Evolutionary conservation across 2,329 filamentous ascomycete species (phyloP).

Genomic region (Epichloe sp.): DNA sequence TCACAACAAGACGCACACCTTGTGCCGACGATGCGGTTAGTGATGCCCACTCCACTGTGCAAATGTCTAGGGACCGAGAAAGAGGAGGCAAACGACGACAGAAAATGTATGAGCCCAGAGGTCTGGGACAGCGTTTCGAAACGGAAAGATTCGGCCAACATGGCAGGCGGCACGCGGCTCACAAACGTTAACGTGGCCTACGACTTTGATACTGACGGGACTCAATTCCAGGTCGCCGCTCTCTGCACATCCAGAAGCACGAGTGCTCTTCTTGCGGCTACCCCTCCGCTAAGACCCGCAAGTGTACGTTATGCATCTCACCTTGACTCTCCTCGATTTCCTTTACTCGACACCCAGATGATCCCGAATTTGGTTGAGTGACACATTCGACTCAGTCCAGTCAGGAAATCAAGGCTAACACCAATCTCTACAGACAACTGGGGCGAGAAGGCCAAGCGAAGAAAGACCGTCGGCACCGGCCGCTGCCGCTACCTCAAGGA

Average conservation of each 20-base stretch:
- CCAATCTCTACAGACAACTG: conserved; percentile 66
- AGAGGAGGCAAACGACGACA: conserved; percentile 4
- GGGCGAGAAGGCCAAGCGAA: conserved; percentile 99
- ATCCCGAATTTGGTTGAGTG: no score
- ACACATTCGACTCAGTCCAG: not conserved
- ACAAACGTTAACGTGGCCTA: not conserved
- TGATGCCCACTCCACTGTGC: conserved; percentile 18
- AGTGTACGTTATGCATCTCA: conserved; percentile 61
- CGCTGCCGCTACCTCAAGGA: conserved; percentile 91
- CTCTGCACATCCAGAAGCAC: conserved; percentile 99
- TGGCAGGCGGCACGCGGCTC: not conserved
- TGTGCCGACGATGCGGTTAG: conserved; percentile 97
- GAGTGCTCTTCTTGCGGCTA: conserved; percentile 93
- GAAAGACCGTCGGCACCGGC: conserved; percentile 97
- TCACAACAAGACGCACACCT: conserved; percentile 97
- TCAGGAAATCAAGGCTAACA: not conserved
- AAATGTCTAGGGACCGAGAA: conserved; percentile 6
- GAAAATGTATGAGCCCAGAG: not conserved
- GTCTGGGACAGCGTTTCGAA: not conserved
- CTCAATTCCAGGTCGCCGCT: conserved; percentile 61
- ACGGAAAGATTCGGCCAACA: not conserved
- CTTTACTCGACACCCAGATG: not conserved
- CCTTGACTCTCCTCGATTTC: not conserved
- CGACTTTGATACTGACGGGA: conserved; percentile 6
- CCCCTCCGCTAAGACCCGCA: conserved; percentile 90